A percentile compares a stretch with the other conserved stretches of the same genome.
Conservation (phyloP, 2,329 filamentous ascomycete genomes). For the Cercospora nicotianae region DNA sequence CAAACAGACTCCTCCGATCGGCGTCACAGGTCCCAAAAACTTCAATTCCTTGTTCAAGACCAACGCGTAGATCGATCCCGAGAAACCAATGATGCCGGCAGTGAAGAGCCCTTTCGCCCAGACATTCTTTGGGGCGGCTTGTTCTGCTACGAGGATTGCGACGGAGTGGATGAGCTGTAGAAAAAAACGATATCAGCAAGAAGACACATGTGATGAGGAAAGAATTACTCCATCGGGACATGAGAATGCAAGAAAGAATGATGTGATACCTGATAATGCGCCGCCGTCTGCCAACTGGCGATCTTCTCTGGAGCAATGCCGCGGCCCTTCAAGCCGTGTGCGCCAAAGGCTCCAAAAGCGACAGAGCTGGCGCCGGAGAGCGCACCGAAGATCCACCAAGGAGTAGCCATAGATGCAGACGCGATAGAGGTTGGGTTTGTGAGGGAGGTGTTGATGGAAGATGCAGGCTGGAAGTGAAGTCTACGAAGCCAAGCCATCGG, state of each 20-base stretch:
- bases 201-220: not conserved
- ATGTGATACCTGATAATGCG: conserved; percentile 63
- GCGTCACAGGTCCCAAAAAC: conserved; percentile 63
- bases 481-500: not conserved
- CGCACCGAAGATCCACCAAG: conserved; percentile 63
- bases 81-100: conserved; percentile 67
- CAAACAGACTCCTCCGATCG: conserved; percentile 62
- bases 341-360: conserved; percentile 65
- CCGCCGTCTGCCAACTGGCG: conserved; percentile 63
- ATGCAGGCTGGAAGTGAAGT: not conserved
- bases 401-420: conserved; percentile 17
- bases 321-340: conserved; percentile 64
- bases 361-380: conserved; percentile 64
- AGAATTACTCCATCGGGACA: not conserved
- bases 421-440: not conserved
- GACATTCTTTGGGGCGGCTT: conserved; percentile 53
- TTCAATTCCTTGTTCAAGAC: conserved; percentile 63
- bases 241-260: not conserved
- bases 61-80: conserved; percentile 64
- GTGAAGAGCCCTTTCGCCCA: conserved; percentile 59
- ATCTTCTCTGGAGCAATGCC: conserved; percentile 60
- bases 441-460: not conserved
- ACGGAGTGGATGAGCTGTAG: conserved; percentile 62
- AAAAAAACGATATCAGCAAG: not conserved
- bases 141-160: conserved; percentile 58